Percentiles rank a stretch among this genome's conserved stretches.
Conservation (phyloP, 2,329 filamentous ascomycete genomes). For the Pestalotiopsis fici region DNA sequence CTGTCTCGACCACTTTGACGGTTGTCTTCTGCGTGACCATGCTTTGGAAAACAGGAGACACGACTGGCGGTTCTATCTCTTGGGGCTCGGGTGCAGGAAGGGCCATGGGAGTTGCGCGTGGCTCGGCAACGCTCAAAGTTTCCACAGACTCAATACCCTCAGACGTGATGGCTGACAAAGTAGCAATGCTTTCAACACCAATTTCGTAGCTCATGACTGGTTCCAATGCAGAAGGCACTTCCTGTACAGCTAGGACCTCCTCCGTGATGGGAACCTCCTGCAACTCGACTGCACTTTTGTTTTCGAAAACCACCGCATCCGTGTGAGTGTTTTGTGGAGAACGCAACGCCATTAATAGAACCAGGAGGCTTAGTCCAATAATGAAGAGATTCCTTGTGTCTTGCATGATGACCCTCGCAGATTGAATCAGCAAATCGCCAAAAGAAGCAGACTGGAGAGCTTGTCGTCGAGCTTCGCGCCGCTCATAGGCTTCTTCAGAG, state of each 20-base stretch:
- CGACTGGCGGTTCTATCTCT: conserved; percentile 22
- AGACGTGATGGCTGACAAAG: neutral
- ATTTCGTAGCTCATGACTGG: neutral
- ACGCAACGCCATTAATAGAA: conserved; percentile 50
- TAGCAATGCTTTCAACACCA: neutral
- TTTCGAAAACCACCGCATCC: conserved; percentile 26
- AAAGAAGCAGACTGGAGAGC: conserved; percentile 48
- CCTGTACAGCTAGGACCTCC: conserved; percentile 10
- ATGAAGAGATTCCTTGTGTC: conserved; percentile 64
- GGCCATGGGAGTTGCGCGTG: conserved; percentile 1
- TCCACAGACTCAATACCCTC: neutral
- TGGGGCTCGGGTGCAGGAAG: neutral
- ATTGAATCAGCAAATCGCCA: conserved; percentile 54
- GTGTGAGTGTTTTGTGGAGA: conserved; percentile 27
- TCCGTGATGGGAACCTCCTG: conserved; percentile 20
- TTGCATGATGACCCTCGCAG: conserved; percentile 52
- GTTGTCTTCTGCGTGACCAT: conserved; percentile 28
- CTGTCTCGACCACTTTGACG: conserved; percentile 34
- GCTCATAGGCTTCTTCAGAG: conserved; percentile 28
- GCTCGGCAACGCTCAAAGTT: neutral
- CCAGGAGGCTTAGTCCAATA: conserved; percentile 51
- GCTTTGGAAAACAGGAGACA: conserved; percentile 16
- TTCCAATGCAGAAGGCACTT: neutral
- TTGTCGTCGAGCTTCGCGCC: conserved; percentile 27
- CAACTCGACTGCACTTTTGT: conserved; percentile 23